A percentile compares a stretch with the other conserved stretches of the same genome.
Conservation (phyloP, 2,329 filamentous ascomycete species). For the Trichoderma citrinoviride region DNA sequence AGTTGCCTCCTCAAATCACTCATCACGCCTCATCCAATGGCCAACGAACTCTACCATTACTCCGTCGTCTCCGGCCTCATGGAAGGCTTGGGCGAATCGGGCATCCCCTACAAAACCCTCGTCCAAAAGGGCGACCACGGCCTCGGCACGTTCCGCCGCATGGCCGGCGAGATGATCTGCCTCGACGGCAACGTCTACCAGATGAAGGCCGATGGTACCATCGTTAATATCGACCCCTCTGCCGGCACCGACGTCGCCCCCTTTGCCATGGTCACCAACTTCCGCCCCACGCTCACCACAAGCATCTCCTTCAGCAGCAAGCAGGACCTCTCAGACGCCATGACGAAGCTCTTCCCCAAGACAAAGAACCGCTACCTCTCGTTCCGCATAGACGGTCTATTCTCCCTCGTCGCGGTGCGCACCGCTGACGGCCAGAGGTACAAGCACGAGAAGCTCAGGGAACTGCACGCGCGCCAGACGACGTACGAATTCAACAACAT, state of each 20-base stretch:
- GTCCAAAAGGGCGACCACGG: background rate
- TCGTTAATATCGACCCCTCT: background rate
- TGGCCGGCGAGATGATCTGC: slow-evolving; percentile 12
- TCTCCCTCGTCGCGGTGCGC: background rate
- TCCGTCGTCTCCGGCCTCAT: slow-evolving; percentile 16
- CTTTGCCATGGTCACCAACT: slow-evolving; percentile 9
- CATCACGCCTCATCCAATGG: background rate
- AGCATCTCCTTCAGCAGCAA: background rate
- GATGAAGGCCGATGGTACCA: slow-evolving; percentile 13
- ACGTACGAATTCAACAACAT: slow-evolving; percentile 1
- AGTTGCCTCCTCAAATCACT: too few relatives aligned
- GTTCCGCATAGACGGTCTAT: background rate
- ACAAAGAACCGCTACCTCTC: slow-evolving; percentile 6
- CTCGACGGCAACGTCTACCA: slow-evolving; percentile 6
- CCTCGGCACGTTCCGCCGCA: slow-evolving; percentile 15
- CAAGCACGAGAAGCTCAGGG: background rate
- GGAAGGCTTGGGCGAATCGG: background rate
- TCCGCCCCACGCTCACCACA: background rate
- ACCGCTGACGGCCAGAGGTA: background rate
- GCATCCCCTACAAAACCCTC: background rate
- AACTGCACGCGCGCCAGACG: slow-evolving; percentile 3
- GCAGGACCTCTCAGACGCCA: background rate
- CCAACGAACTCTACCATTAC: slow-evolving; percentile 13
- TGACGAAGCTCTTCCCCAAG: background rate
- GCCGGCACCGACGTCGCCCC: background rate